Base-by-base conservation (phyloP, 2,329 filamentous ascomycete genomes). In the Trichoderma sp. region DNA sequence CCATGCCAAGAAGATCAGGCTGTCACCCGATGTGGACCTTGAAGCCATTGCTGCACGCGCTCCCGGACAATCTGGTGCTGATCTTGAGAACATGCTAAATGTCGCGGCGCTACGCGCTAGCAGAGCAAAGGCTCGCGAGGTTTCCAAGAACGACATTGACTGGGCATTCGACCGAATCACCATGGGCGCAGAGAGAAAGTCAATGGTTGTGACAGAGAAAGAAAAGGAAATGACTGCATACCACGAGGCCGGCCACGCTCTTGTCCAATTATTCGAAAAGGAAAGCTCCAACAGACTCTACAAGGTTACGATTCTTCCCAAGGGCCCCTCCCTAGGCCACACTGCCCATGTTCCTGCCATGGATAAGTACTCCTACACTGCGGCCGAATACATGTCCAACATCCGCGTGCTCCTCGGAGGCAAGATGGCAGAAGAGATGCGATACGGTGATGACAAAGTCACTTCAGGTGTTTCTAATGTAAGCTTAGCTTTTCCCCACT, bases 151-250 rank as follows among this genome's bases (percentile, higher is more conserved):
- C 40, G 94, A 98, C 77, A 90, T 98, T 72, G 94, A 97, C 74
- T 99, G 95, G 94, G 96, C 96, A 69, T 98, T 97, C 81, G 96
- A 99, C 83, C 96, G 96, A 82, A 92, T 99, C 66, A 91, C 97
- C 79, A 97, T 99, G 93, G 96, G 96, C 47, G 92, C 95, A 2
- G 96, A 99, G 82, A 89, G 91, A 77, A 92, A 90, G 79, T 97
- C 91, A 74, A 93, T 95, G 81, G 88, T 97, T 68, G 95, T 99
- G 68, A 92, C 91, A 55, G 89, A 95, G 72, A 94, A 97, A 82
- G 96, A 99, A 82, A 98, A 96, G 83, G 88, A 96, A 74, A 91
- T 94, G 85, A 97, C 94, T n/a, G 94, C 94, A 1, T 97, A 97
- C 76, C 94, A 97, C 77, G 96, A 99, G 82, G 96, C 95, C 68